These are phyloP conservation scores for Stylonectria norvegica DNA, from an alignment of 2,329 filamentous ascomycete genomes.

Conservation along the genomic window DNA sequence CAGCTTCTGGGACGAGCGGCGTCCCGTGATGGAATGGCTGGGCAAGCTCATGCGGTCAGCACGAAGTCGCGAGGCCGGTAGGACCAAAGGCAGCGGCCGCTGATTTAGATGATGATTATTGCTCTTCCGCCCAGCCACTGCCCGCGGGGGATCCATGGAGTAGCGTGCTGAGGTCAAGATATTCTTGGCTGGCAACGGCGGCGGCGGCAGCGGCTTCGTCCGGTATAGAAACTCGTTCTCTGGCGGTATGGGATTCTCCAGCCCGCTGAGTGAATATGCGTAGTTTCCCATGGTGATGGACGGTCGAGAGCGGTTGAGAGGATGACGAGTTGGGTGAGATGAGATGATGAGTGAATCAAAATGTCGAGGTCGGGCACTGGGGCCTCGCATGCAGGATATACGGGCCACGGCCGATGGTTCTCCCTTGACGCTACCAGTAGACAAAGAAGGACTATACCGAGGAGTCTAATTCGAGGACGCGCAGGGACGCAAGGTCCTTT, in stretches of 20 bases:
- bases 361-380: constrained; percentile 7
- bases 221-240: constrained; percentile 22
- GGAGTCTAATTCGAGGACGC: constrained; percentile 7
- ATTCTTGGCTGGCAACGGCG: constrained; percentile 13
- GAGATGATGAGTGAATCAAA: constrained; percentile 4
- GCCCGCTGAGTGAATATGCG: constrained; percentile 12
- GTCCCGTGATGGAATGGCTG: constrained; percentile 16
- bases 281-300: constrained; percentile 16
- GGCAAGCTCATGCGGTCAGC: constrained; percentile 20
- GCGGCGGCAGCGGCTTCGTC: constrained; percentile 18
- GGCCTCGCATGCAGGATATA: constrained; percentile 15
- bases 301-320: not conserved
- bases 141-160: too few species aligned
- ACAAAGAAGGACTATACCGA: constrained; percentile 9
- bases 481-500: constrained; percentile 12
- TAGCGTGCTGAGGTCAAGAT: too few species aligned
- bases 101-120: constrained; percentile 13
- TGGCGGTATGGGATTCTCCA: constrained; percentile 20
- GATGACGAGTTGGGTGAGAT: not conserved
- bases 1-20: constrained; percentile 37
- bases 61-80: constrained; percentile 14
- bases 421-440: constrained; percentile 9
- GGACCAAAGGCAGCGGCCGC: constrained; percentile 11
- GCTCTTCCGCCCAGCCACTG: constrained; percentile 17
- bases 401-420: constrained; percentile 3